phyloP scores from a whole-genome alignment of 2,329 filamentous ascomycete species.

The Fusarium buharicum region DNA sequence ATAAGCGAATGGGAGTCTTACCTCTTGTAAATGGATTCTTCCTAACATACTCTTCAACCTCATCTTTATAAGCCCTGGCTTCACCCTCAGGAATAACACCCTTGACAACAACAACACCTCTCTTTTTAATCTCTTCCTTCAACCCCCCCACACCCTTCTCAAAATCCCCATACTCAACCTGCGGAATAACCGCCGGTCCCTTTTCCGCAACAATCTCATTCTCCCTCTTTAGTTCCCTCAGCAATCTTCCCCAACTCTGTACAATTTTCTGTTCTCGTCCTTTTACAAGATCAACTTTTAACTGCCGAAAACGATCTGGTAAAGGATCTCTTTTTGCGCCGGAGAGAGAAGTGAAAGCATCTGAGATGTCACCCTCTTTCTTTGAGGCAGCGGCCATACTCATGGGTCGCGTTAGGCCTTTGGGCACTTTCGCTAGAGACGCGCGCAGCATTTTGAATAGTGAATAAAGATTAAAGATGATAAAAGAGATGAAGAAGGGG shows the following conservation, averaged over 20 bases:
- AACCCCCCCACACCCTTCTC: conserved; percentile 51
- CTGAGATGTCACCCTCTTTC: conserved; percentile 70
- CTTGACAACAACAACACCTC: conserved; percentile 71
- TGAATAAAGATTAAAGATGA: neutral
- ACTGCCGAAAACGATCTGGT: conserved; percentile 64
- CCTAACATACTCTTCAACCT: conserved; percentile 71
- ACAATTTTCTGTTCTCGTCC: conserved; percentile 61
- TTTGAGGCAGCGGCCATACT: conserved; percentile 49
- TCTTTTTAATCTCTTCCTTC: conserved; percentile 65
- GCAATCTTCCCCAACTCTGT: conserved; percentile 60
- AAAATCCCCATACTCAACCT: conserved; percentile 60
- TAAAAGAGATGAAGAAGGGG: neutral
- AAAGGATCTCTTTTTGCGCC: conserved; percentile 58
- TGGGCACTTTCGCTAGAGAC: conserved; percentile 27
- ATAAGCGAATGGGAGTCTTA: conserved; percentile 32
- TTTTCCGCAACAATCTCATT: conserved; percentile 58
- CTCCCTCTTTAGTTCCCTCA: conserved; percentile 58
- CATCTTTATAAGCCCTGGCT: conserved; percentile 72
- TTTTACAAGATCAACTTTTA: conserved; percentile 64
- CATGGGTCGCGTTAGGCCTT: conserved; percentile 31
- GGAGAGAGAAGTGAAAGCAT: conserved; percentile 69
- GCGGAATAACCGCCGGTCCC: conserved; percentile 63
- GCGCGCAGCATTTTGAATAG: conserved; percentile 37
- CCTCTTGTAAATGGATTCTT: conserved; percentile 70
- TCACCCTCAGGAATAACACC: conserved; percentile 72